phyloP scores from a whole-genome alignment of 1,139 yeast species.

The Keqinozyma sinolaborantium region DNA sequence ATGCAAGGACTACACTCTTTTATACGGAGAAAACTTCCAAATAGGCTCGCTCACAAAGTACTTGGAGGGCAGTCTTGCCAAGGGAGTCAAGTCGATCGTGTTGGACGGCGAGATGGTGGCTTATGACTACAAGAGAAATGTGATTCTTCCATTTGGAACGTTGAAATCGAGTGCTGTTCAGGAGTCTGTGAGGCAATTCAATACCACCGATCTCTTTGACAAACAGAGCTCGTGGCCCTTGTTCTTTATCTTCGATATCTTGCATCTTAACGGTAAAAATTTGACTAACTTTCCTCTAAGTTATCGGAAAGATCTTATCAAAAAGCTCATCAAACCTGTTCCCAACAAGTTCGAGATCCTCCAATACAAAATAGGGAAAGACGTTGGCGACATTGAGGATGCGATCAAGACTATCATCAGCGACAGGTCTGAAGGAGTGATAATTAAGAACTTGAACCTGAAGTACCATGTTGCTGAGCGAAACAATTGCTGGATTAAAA shows the following conservation, averaged over 20 bases:
- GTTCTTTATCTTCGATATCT: conserved; percentile 67
- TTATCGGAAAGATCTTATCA: conserved; percentile 53
- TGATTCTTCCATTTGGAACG: conserved; percentile 75
- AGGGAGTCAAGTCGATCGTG: conserved; percentile 46
- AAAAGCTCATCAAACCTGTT: conserved; percentile 42
- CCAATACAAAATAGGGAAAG: conserved; percentile 38
- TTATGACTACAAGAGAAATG: conserved; percentile 61
- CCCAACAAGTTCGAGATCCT: conserved; percentile 57
- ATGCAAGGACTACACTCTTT: conserved; percentile 67
- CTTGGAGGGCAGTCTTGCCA: conserved; percentile 41
- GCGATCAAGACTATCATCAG: conserved; percentile 59
- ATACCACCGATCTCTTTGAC: conserved; percentile 34
- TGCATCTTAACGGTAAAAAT: conserved; percentile 63
- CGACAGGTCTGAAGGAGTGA: conserved; percentile 75
- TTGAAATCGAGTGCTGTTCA: conserved; percentile 68
- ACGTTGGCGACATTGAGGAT: conserved; percentile 49
- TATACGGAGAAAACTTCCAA: conserved; percentile 64
- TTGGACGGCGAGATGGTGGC: conserved; percentile 96
- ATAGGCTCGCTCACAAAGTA: conserved; percentile 63
- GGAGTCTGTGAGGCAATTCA: conserved; percentile 42
- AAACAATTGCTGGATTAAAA: conserved; percentile 70
- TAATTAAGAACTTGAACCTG: conserved; percentile 64
- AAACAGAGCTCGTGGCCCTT: conserved; percentile 53
- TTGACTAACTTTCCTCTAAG: conserved; percentile 52
- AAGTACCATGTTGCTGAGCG: conserved; percentile 60